A percentile compares a stretch with the other conserved stretches of the same genome.
These are phyloP conservation scores for Orychophragmus violaceus DNA, from an alignment of 345 rosid species.

Conservation along the genomic window DNA sequence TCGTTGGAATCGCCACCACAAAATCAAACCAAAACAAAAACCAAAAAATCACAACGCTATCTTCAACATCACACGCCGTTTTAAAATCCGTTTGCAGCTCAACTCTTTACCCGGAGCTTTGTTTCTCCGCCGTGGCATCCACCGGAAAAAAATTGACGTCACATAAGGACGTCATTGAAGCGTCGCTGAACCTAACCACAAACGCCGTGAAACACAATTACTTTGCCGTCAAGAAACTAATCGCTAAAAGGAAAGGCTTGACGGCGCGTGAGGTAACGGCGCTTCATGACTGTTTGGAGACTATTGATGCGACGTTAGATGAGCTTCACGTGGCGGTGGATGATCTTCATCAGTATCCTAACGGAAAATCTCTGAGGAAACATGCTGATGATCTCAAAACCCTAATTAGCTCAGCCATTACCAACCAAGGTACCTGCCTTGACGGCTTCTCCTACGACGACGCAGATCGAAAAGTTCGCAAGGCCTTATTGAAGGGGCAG, in stretches of 20 bases:
- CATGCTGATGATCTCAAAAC: conserved; percentile 81
- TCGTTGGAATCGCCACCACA: conserved; percentile 6
- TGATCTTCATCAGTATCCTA: conserved; percentile 56
- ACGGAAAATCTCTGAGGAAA: conserved; percentile 40
- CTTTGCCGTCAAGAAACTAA: conserved; percentile 30
- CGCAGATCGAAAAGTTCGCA: conserved; percentile 47
- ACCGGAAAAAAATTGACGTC: conserved; percentile 14
- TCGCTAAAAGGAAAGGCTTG: conserved; percentile 19
- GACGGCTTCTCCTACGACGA: conserved; percentile 69
- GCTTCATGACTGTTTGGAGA: conserved; percentile 76
- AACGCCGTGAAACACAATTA: conserved; percentile 31
- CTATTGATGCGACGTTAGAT: conserved; percentile 67
- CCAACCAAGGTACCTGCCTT: conserved; percentile 72
- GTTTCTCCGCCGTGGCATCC: conserved; percentile 45
- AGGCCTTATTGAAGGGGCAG: conserved; percentile 38
- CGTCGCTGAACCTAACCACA: conserved; percentile 35
- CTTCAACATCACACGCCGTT: conserved; percentile 23
- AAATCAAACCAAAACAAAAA: not conserved
- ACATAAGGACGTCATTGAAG: conserved; percentile 39
- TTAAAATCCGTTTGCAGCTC: conserved; percentile 45
- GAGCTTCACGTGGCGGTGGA: conserved; percentile 49
- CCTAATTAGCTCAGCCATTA: conserved; percentile 76
- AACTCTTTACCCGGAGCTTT: conserved; percentile 50
- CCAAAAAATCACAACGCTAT: conserved; percentile 6
- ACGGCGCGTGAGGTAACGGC: conserved; percentile 58